Evolutionary conservation across 176 grass and related monocot species (phyloP), one percentile per base, ranked within the genome.

Genomic region (Carex cristatella): DNA sequence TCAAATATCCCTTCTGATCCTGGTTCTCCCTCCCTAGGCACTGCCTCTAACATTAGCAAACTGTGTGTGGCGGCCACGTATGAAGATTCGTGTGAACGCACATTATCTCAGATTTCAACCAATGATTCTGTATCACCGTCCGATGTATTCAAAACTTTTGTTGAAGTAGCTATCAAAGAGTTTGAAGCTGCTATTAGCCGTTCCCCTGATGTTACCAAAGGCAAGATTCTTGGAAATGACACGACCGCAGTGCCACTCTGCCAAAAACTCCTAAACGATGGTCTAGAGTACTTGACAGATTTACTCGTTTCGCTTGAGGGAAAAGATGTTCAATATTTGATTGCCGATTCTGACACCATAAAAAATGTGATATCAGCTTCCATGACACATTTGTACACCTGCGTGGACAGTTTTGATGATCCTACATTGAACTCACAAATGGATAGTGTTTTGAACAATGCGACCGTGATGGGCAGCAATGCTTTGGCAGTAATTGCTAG

Each of bases 401-500:
- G 70, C 5, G 70, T 75, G 44, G 94, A 97, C 35, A 88, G 92
- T 0, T 92, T 97, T 79, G 40, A 89, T 0, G 87, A 94, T 65
- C 89, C 88, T 30, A 55, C 86, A 61, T 84, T 94, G n/a, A 85
- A 89, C 62, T 63, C 67, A 3, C 85, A 88, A 65, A 98, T 98
- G 95, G 16, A 85, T 64, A 31, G 9, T 0, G 82, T 79, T 49
- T 87, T 97, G 76, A 81, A 87, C 59, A 94, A 93, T 59, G 87
- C 92, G 32, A 89, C 92, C 0, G 82, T 93, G 85, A 86, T 93
- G 31, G 91, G 92, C 67, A 98, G 95, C 89, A 98, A 98, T 82
- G 92, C 91, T 33, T 90, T 98, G 33, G 89, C 87, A 38, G 88
- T 98, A 79, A 86, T 94, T 80, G 85, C 87, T 65, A 87, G 63